Evolutionary conservation across 352 stramenopile species (phyloP), one percentile per base, ranked within the genome.

Genomic region (Phytophthora chlamydospora): DNA sequence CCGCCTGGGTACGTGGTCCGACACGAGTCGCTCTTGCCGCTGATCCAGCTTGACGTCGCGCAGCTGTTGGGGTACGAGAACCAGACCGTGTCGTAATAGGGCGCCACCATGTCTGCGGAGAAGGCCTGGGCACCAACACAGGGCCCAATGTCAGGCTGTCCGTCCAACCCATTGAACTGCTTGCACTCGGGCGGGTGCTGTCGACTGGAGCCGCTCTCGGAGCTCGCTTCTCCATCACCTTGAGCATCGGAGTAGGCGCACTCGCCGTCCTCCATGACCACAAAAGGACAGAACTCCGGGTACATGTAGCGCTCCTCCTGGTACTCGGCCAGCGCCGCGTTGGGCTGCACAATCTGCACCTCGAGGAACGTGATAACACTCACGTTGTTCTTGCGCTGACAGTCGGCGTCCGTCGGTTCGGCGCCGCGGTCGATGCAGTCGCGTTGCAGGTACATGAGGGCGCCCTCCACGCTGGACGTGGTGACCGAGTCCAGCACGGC

Each of bases 31-130:
- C 50, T 77, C 62, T 91, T 91, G 46, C 69, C 68, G 8, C 52
- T 52, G 13, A 19, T 46, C 78, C 80, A 90, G 9, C 57, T 73
- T n/a, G 67, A 76, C 46, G 75, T 87, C 40, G 78, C 73, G 40
- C 82, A 91, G 53, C 73, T 83, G 33, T 68, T 76, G 4, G 82
- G 80, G 70, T 89, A 91, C 53, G 79, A 89, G 70, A 89, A 91
- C 82, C 82, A 91, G 7, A 89, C 73, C 14, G 81, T 80, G 62
- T 91, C 77, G 16, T 68, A 54, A 47, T 91, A 91, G 8, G 81
- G 81, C 17, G 78, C 75, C 38, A 78, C 68, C 66, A 76, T 80
- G 52, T 90, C 78, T 4, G 71, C 76, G 11, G 73, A 65, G 45
- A 83, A 82, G 6, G 80, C 68, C 52, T 86, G 66, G 7, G 75